Conservation (phyloP, 1,284 basidiomycete genomes). For the Fomitopsis schrenkii region DNA sequence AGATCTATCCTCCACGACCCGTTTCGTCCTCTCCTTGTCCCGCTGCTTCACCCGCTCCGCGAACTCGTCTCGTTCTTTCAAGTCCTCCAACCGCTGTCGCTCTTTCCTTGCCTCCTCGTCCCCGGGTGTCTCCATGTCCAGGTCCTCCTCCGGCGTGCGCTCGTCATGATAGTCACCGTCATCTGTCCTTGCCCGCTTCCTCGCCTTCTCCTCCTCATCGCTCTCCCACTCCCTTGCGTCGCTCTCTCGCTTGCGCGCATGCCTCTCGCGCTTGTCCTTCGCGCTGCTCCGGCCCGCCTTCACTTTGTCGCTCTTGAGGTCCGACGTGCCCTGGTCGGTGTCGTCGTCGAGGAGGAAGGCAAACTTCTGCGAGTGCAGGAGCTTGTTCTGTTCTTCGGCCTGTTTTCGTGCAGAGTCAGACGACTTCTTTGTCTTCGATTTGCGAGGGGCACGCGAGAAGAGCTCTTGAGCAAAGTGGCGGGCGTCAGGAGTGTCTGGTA, state of each 20-base stretch:
- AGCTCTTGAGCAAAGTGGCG: slow-evolving; percentile 80
- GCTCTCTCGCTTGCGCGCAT: slow-evolving; percentile 77
- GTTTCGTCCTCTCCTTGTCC: slow-evolving; percentile 85
- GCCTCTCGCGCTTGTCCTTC: slow-evolving; percentile 56
- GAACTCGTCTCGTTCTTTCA: slow-evolving; percentile 90
- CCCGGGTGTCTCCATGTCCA: slow-evolving; percentile 53
- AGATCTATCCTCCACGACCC: slow-evolving; percentile 89
- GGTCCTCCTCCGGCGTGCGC: slow-evolving; percentile 35
- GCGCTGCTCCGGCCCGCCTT: slow-evolving; percentile 30
- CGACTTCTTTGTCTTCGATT: slow-evolving; percentile 61
- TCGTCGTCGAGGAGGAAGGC: slow-evolving; percentile 79
- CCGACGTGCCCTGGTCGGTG: slow-evolving; percentile 33
- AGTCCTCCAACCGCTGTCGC: slow-evolving; percentile 74
- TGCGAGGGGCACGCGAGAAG: slow-evolving; percentile 72
- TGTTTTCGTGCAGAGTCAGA: slow-evolving; percentile 52
- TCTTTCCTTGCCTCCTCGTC: slow-evolving; percentile 72
- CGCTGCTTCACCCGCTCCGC: slow-evolving; percentile 83
- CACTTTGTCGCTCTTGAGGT: slow-evolving; percentile 45
- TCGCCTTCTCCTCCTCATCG: slow-evolving; percentile 78
- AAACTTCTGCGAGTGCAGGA: slow-evolving; percentile 72
- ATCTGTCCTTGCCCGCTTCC: slow-evolving; percentile 59
- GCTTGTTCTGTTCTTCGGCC: slow-evolving; percentile 67
- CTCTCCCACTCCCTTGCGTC: slow-evolving; percentile 81
- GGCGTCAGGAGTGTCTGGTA: slow-evolving; percentile 76
- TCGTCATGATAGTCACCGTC: slow-evolving; percentile 25